Base-by-base conservation (phyloP, 2,329 filamentous ascomycete genomes). In the Hortaea sp. region DNA sequence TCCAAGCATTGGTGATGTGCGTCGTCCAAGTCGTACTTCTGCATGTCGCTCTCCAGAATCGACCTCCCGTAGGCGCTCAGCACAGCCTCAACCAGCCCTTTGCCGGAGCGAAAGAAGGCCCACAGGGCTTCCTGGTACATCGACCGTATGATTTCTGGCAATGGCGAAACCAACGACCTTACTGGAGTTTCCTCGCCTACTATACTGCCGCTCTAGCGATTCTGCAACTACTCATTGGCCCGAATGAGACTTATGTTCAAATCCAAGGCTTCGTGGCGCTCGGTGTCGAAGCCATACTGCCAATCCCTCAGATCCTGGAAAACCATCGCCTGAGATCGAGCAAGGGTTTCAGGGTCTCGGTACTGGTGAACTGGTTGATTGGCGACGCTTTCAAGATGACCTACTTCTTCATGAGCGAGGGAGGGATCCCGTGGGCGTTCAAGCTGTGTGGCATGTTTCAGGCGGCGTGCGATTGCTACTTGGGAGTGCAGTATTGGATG, bases 381-480 rank as follows among this genome's bases (percentile, higher is more conserved):
- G 86, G 86, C 50, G 86, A 94, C 65, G 73, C 77, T 6, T 88
- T 92, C 81, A 94, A 94, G 74, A 84, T 90, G 75, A 68, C 66
- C 47, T 75, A 72, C 53, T 85, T 88, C 59, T 92, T 90, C 69
- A 84, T 89, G 50, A 85, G 81, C 1, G 77, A 82, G 1, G 77
- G 74, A 1, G 46, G 78, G 4, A 66, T 92, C 30, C 85, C 86
- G 0, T 76, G 76, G 75, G 79, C 84, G 1, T 94, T 92, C 67
- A 90, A 90, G 70, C 67, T 87, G 13, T 90, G 85, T 61, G 87
- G 84, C 53, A 73, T 88, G 46, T 88, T 92, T 66, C 86, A 92
- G 71, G 84, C 85, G 13, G 71, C 69, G 20, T 90, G 87, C 66
- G 86, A 94, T 68, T 67, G 73, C 42, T 81, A 85, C 52, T 72